Base-by-base conservation (phyloP, 305 asterid genomes). In the Rubia balearica region DNA sequence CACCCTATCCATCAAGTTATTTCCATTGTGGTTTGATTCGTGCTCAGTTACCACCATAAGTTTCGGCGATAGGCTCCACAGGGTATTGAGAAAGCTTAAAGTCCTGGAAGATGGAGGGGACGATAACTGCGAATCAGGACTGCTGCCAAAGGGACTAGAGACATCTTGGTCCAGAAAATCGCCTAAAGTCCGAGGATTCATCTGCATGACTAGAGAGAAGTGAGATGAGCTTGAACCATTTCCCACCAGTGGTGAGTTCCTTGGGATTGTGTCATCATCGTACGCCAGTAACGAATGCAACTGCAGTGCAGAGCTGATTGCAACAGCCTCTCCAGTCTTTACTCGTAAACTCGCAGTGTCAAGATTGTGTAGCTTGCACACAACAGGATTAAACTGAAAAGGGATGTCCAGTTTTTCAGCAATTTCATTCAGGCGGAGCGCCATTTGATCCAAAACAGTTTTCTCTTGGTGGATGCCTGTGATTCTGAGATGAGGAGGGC, bases 21-120 rank as follows among this genome's bases (percentile, higher is more conserved):
- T 36, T 56, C 84, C 85, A 5, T 82, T 87, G 68, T 85, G 91
- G 77, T 84, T 84, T n/a, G 89, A 81, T 73, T 89, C 96, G 79
- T 89, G 93, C 85, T 89, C 93, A 0, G 93, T 83, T 36, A 87
- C 81, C 48, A 87, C 84, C 89, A 89, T 70, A 3, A 89, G 76
- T 53, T 89, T 89, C 10, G 96, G 96, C 0, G 88, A 87, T 9
- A 89, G 83, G 17, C 90, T 75, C 81, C 85, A 79, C 8, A 87
- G 63, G 3, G 81, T 82, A n/a, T 67, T 82, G 7, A 87, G 78
- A 56, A 89, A 83, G 19, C 77, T 70, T 19, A 56, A 74, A 68
- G 87, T 71, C 48, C 82, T 87, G 8, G 88, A 74, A 9, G 83
- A 71, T 21, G 76, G 24, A 6, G 83, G 82, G 2, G 82, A 77